phyloP scores from a whole-genome alignment of 495 filamentous ascomycete genomes.

The Aspergillus nanangensis region DNA sequence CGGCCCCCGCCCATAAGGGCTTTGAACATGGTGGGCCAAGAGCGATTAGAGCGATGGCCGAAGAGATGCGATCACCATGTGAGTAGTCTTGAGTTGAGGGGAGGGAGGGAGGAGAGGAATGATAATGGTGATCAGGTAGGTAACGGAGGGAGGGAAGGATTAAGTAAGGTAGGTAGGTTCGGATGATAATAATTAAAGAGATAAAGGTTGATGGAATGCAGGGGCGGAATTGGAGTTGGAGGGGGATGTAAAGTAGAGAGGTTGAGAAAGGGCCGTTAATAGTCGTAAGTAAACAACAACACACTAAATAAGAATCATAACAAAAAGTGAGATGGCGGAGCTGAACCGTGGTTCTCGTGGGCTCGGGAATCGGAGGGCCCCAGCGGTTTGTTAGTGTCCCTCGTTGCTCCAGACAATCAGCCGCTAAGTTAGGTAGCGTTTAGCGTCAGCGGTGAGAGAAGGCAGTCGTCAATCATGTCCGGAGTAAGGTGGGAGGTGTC shows the following conservation, averaged over 20 bases:
- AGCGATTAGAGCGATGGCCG: conserved; percentile 15
- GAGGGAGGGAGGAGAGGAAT: not conserved
- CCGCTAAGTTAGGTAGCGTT: conserved; percentile 15
- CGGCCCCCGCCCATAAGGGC: conserved; percentile 42
- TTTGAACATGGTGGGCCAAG: conserved; percentile 42
- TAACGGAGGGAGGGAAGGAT: not conserved
- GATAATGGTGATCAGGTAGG: not conserved
- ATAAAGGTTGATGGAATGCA: not conserved
- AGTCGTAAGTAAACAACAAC: conserved; percentile 3
- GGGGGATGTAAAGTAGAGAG: not conserved
- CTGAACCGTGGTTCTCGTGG: conserved; percentile 40
- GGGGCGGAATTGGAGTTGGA: not conserved
- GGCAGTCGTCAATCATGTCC: conserved; percentile 4
- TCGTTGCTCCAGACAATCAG: conserved; percentile 31
- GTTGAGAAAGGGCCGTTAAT: not conserved
- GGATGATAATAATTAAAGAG: not conserved
- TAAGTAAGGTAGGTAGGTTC: not conserved
- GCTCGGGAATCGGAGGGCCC: conserved; percentile 11
- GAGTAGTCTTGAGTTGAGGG: conserved; percentile 2
- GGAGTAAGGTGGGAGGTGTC: not conserved
- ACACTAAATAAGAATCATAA: not conserved
- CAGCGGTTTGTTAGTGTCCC: conserved; percentile 8
- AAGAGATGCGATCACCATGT: conserved; percentile 29
- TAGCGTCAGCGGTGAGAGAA: conserved; percentile 18
- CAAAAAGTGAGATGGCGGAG: conserved; percentile 9